Evolutionary conservation across 331 rosid species (phyloP).

Genomic region (Quercus tomentella): DNA sequence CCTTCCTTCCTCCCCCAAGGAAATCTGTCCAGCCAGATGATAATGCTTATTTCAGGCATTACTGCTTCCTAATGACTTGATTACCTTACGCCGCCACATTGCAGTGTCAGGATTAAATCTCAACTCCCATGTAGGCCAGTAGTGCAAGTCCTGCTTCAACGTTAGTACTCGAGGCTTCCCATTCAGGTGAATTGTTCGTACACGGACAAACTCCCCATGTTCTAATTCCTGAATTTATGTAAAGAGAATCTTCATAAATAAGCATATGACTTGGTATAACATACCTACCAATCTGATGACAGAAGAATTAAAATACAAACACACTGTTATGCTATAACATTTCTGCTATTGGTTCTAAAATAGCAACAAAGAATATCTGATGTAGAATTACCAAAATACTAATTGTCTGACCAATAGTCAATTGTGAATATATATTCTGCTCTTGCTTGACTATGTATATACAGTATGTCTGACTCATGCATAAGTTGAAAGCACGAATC

Average conservation of each 20-base stretch:
- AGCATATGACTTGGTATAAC: background rate
- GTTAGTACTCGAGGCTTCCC: conserved; percentile 90
- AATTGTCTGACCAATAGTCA: too few relatives aligned
- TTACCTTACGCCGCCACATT: conserved; percentile 69
- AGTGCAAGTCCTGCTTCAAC: conserved; percentile 91
- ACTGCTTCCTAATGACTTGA: conserved; percentile 46
- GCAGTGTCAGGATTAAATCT: conserved; percentile 74
- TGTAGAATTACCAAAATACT: too few relatives aligned
- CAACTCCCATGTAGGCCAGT: conserved; percentile 95
- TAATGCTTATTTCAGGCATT: conserved; percentile 8
- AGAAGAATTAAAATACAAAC: too few relatives aligned
- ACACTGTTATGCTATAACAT: too few relatives aligned
- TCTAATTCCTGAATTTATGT: conserved; percentile 56
- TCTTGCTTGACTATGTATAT: background rate
- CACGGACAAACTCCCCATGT: conserved; percentile 84
- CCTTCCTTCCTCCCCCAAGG: background rate
- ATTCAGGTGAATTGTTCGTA: conserved; percentile 77
- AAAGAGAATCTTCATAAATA: conserved; percentile 9
- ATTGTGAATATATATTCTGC: background rate
- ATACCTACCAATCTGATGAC: background rate
- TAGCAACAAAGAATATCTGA: too few relatives aligned
- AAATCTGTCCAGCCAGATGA: background rate
- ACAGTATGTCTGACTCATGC: background rate
- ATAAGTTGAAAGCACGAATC: background rate
- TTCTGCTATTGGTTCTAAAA: too few relatives aligned